Conservation (phyloP, 352 stramenopile genomes). For the Thraustotheca clavata region DNA sequence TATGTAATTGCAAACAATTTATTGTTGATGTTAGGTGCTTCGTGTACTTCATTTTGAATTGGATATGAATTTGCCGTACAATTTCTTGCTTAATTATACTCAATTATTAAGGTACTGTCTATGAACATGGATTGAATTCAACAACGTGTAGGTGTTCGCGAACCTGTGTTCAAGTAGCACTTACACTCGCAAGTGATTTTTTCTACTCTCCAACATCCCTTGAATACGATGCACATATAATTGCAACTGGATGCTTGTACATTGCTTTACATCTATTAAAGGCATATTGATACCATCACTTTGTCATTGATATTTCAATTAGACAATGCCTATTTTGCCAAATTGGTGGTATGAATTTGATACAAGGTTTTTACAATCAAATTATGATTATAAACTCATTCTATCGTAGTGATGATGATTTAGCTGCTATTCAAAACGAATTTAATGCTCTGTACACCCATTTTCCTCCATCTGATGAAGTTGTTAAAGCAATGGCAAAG, state of each 20-base stretch:
- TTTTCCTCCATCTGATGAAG: neutral
- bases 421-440: conserved; percentile 5
- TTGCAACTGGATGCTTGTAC: conserved; percentile 5
- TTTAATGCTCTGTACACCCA: conserved; percentile 7
- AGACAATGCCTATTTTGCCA: neutral
- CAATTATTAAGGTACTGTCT: neutral
- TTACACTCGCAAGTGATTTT: conserved; percentile 13
- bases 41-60: conserved; percentile 18
- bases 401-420: conserved; percentile 9
- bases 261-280: neutral
- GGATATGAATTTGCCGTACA: conserved; percentile 13
- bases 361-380: neutral
- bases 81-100: conserved; percentile 17
- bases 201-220: conserved; percentile 6
- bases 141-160: neutral
- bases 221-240: neutral
- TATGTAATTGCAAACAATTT: too few species aligned
- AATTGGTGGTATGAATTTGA: conserved; percentile 19
- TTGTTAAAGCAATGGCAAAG: too few species aligned
- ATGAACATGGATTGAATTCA: neutral
- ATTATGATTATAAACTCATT: neutral
- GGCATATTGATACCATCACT: neutral
- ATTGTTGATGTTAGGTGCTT: conserved; percentile 10
- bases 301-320: neutral
- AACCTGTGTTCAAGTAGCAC: conserved; percentile 5